Conservation (phyloP, 1,284 basidiomycete species). For the Cystobasidiaceae sp. region DNA sequence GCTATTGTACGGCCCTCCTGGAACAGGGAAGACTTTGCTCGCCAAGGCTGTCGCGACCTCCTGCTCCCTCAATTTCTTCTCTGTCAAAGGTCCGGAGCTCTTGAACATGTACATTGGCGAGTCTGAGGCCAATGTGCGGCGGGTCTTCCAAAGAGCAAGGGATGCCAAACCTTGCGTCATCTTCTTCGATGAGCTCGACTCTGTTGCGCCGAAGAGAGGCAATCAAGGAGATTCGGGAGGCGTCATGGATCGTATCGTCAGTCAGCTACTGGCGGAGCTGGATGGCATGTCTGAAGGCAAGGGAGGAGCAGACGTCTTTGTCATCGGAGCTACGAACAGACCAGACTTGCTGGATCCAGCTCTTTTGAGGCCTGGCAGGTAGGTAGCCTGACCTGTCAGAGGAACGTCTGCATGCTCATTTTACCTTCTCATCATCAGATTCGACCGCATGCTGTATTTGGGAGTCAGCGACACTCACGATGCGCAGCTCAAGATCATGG, state of each 20-base stretch:
- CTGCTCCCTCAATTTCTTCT: slow-evolving; percentile 52
- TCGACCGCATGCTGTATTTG: slow-evolving; percentile 95
- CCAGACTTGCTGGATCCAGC: slow-evolving; percentile 51
- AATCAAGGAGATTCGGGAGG: slow-evolving; percentile 52
- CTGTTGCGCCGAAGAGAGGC: slow-evolving; percentile 50
- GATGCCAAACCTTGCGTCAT: slow-evolving; percentile 52
- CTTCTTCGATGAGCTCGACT: slow-evolving; percentile 52
- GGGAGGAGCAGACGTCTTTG: slow-evolving; percentile 49
- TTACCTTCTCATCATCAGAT: slow-evolving; percentile 54
- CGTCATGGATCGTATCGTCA: slow-evolving; percentile 52
- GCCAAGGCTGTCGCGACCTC: slow-evolving; percentile 52
- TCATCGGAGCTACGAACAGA: slow-evolving; percentile 51
- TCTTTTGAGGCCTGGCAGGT: slow-evolving; percentile 49
- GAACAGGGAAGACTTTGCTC: slow-evolving; percentile 51
- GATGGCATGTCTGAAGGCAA: slow-evolving; percentile 49
- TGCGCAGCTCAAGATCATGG: slow-evolving; percentile 79
- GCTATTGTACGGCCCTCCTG: slow-evolving; percentile 49
- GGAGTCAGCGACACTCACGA: slow-evolving; percentile 84
- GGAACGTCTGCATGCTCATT: neutral
- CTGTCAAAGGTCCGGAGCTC: slow-evolving; percentile 51
- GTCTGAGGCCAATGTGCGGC: slow-evolving; percentile 50
- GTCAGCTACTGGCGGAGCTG: slow-evolving; percentile 50
- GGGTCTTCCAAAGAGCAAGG: slow-evolving; percentile 50
- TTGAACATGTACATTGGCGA: slow-evolving; percentile 53
- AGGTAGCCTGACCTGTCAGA: neutral